Base-by-base conservation (phyloP, 2,329 filamentous ascomycete genomes). In the Phialophora expanda region DNA sequence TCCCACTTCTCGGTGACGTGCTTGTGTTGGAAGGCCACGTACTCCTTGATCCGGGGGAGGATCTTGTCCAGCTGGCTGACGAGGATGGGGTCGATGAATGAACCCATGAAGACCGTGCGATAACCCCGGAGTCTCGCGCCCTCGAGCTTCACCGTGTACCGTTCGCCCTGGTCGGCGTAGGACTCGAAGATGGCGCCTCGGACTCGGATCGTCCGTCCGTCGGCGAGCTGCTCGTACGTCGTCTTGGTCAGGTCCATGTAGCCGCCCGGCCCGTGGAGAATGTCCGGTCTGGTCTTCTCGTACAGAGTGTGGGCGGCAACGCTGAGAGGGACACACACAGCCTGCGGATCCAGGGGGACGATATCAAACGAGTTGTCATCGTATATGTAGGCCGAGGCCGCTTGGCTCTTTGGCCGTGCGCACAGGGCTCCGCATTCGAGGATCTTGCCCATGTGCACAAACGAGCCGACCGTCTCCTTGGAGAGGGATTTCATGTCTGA, bases 271-370 rank as follows among this genome's bases (percentile, higher is more conserved):
- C 84, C 84, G 4, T 74, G 66, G 1, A 86, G 70, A 0, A 82
- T 70, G 71, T 86, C 84, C 0, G 85, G 84, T n/a, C 84, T 71
- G 0, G 79, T 77, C 66, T 86, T 86, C 74, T 86, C 84, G 60
- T 86, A 86, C 9, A 86, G 72, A 0, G 83, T 81, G 66, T 86
- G 84, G 0, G 84, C 82, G 0, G 83, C 83, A 0, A 86, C 83
- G 0, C 80, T 81, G 0, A 81, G 62, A 0, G 82, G 78, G 0
- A 81, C 85, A 66, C 84, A 86, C 1, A 74, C 74, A 0, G 79
- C 76, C 0, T 69, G 66, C 0, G 79, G 75, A 4, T 77, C 74
- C 0, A 80, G 70, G 0, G 84, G 83, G 1, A 72, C 70, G 2
- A 86, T 75, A 46, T 85, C 82, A 58, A 86, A 86, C 1, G 56